Evolutionary conservation across 306 rosid genomes (phyloP), one percentile per base, ranked within the genome.

Genomic region (Malus domestica): DNA sequence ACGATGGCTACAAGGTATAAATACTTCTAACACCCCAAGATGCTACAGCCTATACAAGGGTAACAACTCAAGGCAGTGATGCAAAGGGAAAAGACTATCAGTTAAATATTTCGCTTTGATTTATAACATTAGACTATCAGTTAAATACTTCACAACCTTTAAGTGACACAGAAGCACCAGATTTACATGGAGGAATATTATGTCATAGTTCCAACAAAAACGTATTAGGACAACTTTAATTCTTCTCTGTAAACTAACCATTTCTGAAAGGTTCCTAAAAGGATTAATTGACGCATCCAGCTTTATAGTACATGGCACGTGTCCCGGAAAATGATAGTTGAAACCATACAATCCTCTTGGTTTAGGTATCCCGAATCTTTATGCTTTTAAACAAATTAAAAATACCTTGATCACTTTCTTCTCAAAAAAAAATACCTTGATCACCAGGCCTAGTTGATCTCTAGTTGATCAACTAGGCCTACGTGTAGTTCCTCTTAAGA

Each of bases 211-310:
- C 22, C 68, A 63, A 29, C 8, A 10, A 15, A 63, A 29, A 63
- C 30, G 32, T 15, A 63, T 63, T 63, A 30, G 22, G n/a, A 6
- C n/a, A 30, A 63, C 42, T 16, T 14, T 14, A 63, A 69, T 9
- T 44, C 33, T 68, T 69, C 77, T n/a, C 35, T 25, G 13, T 60
- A 60, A 60, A 63, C 42, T 63, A 63, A 63, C 1, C 40, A 15
- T 63, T 22, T 30, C 20, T 63, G 18, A 78, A 59, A 73, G 72
- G 72, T 18, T 60, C 60, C 67, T 20, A 57, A n/a, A 3, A 12
- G 52, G 67, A 75, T 59, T 78, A 67, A 68, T 25, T 60, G 55
- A 54, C 4, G 25, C 65, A 68, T 80, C 35, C 60, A 61, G 25
- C 30, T 69, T 60, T 61, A 35, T 16, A 22, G 51, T 59, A 27